These are phyloP conservation scores for Sabuloglossum arenarium DNA, from an alignment of 495 filamentous ascomycete genomes.

Conservation along the genomic window DNA sequence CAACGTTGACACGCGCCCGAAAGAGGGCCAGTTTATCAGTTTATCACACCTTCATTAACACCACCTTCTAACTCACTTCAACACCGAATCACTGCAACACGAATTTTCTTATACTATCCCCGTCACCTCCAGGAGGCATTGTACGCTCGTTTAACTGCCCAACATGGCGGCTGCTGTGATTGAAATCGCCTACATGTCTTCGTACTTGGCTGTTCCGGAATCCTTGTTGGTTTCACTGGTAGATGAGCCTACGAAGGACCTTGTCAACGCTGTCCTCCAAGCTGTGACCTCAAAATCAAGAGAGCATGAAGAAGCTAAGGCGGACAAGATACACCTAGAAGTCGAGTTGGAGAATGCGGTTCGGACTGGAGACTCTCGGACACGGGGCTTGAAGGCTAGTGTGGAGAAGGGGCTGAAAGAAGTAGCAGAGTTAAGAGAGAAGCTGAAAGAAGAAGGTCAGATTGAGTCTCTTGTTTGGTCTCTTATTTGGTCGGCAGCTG, in stretches of 20 bases:
- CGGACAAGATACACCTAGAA: constrained; percentile 65
- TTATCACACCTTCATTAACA: background rate
- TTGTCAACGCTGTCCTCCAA: constrained; percentile 47
- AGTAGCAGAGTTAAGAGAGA: constrained; percentile 52
- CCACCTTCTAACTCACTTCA: background rate
- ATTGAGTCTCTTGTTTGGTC: background rate
- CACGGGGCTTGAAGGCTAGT: constrained; percentile 54
- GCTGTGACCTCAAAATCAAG: constrained; percentile 49
- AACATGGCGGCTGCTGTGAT: constrained; percentile 51
- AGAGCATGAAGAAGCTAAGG: constrained; percentile 55
- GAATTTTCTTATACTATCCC: background rate
- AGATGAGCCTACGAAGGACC: constrained; percentile 53
- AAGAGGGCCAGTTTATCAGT: background rate
- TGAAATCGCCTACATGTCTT: constrained; percentile 54
- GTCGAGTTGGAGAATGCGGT: constrained; percentile 88
- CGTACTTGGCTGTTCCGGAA: constrained; percentile 53
- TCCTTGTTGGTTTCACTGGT: constrained; percentile 39
- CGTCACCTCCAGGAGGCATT: background rate
- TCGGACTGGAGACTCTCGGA: constrained; percentile 56
- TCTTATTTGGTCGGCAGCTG: background rate
- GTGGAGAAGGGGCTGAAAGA: constrained; percentile 68
- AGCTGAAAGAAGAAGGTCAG: constrained; percentile 63
- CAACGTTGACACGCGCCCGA: background rate
- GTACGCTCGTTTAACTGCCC: background rate
- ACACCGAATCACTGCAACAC: background rate